phyloP scores from a whole-genome alignment of 352 stramenopile species.

The Globisporangium spinosum region DNA sequence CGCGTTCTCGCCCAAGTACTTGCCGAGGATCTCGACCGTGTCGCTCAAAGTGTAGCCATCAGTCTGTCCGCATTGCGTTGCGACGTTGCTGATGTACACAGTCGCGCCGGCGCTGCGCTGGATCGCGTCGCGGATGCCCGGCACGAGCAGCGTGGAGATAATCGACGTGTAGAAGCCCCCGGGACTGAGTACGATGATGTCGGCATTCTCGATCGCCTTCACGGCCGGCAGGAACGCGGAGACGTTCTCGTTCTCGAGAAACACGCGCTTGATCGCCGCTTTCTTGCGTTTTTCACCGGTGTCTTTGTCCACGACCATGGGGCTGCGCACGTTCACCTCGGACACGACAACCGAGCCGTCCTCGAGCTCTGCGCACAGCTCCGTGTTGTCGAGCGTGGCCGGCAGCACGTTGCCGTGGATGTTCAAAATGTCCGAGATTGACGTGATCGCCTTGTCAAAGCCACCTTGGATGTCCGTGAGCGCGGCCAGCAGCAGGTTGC shows the following conservation, averaged over 20 bases:
- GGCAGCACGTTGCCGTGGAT: conserved; percentile 76
- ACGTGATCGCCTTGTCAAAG: conserved; percentile 80
- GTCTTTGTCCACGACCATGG: conserved; percentile 34
- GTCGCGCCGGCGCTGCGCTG: conserved; percentile 54
- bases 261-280: conserved; percentile 76
- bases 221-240: conserved; percentile 69
- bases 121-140: conserved; percentile 81
- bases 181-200: conserved; percentile 80
- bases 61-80: conserved; percentile 78
- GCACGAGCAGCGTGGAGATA: conserved; percentile 72
- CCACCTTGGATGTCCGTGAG: conserved; percentile 78
- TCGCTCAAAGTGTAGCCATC: conserved; percentile 73
- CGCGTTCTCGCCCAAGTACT: conserved; percentile 66
- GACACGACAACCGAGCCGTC: conserved; percentile 73
- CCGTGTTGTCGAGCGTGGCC: conserved; percentile 80
- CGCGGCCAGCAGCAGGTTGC: conserved; percentile 74
- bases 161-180: conserved; percentile 88
- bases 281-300: conserved; percentile 45
- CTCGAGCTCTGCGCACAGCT: conserved; percentile 72
- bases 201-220: conserved; percentile 79
- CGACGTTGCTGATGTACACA: conserved; percentile 87
- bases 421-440: conserved; percentile 84
- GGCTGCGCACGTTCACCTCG: conserved; percentile 80
- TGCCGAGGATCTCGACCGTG: conserved; percentile 58
- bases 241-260: conserved; percentile 69